These are phyloP conservation scores for Coprinopsis cinerea DNA, from an alignment of 768 basidiomycete genomes.

Conservation along the genomic window DNA sequence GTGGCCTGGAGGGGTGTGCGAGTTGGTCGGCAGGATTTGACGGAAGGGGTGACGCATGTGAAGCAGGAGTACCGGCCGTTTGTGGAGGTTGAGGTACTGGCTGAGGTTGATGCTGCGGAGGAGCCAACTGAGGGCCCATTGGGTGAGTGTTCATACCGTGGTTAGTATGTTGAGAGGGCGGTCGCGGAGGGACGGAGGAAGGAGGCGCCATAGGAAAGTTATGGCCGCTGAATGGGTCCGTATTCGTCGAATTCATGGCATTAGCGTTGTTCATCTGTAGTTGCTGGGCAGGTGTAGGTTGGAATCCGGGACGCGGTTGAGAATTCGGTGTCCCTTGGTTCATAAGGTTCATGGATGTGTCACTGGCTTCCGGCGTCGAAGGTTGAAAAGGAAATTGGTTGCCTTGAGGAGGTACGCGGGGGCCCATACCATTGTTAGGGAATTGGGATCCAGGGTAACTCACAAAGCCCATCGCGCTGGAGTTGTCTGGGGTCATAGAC, in stretches of 20 bases:
- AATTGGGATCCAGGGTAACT: slow-evolving; percentile 31
- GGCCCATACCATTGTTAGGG: background rate
- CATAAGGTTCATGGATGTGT: background rate
- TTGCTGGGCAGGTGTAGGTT: slow-evolving; percentile 14
- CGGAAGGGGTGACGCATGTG: background rate
- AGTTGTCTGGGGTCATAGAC: slow-evolving; percentile 41
- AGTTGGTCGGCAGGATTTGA: background rate
- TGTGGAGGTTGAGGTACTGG: slow-evolving; percentile 1
- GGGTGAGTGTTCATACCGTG: slow-evolving; percentile 18
- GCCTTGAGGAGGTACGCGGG: background rate
- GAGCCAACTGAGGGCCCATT: slow-evolving; percentile 17
- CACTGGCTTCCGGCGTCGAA: background rate
- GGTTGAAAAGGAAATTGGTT: slow-evolving; percentile 2
- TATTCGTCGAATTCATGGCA: background rate
- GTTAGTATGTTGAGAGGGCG: slow-evolving; percentile 38
- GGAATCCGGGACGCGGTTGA: slow-evolving; percentile 33
- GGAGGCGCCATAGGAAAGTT: slow-evolving; percentile 33
- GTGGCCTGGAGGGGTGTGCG: background rate
- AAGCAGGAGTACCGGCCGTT: slow-evolving; percentile 5
- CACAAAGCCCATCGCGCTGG: slow-evolving; percentile 33
- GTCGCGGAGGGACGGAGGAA: slow-evolving; percentile 30
- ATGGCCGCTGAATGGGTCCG: slow-evolving; percentile 14
- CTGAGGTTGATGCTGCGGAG: slow-evolving; percentile 14
- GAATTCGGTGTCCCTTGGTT: slow-evolving; percentile 1
- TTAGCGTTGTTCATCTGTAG: slow-evolving; percentile 14